Percentiles rank a stretch among this genome's conserved stretches.
phyloP scores from a whole-genome alignment of 2,329 filamentous ascomycete species.

The Microsporum ferrugineum region DNA sequence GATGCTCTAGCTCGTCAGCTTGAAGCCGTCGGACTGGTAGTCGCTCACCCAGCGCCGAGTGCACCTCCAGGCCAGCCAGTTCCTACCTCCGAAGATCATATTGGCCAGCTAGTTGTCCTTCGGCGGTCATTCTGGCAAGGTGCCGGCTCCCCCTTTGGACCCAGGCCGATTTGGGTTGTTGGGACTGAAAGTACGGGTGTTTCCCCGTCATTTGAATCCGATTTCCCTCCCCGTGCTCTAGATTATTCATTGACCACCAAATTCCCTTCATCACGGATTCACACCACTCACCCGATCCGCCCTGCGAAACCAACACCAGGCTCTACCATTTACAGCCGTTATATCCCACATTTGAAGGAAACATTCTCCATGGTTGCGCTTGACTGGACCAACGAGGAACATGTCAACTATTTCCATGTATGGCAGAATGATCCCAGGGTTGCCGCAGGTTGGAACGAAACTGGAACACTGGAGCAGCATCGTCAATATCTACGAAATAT shows the following conservation, averaged over 20 bases:
- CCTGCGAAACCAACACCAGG: conserved; percentile 60
- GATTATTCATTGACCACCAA: conserved; percentile 38
- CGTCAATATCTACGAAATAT: conserved; percentile 57
- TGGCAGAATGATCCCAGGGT: conserved; percentile 82
- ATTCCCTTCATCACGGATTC: conserved; percentile 39
- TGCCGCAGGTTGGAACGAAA: conserved; percentile 68
- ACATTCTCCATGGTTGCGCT: conserved; percentile 68
- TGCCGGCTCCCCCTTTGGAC: conserved; percentile 54
- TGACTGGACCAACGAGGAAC: conserved; percentile 52
- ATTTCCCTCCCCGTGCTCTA: conserved; percentile 23
- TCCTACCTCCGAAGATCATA: conserved; percentile 25
- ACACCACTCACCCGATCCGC: conserved; percentile 59
- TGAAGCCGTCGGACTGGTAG: conserved; percentile 32
- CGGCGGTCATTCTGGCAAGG: conserved; percentile 57
- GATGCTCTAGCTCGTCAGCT: conserved; percentile 22
- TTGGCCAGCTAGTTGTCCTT: conserved; percentile 38
- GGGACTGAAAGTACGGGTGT: conserved; percentile 27
- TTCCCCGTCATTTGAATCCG: conserved; percentile 13
- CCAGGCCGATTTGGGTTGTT: conserved; percentile 51
- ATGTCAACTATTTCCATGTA: conserved; percentile 59
- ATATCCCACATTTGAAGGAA: conserved; percentile 63
- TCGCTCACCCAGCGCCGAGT: conserved; percentile 27
- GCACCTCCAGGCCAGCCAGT: conserved; percentile 11
- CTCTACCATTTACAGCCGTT: conserved; percentile 63
- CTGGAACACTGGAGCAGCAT: conserved; percentile 63